Evolutionary conservation across 495 filamentous ascomycete genomes (phyloP).

Genomic region (Talaromyces thailandensis): DNA sequence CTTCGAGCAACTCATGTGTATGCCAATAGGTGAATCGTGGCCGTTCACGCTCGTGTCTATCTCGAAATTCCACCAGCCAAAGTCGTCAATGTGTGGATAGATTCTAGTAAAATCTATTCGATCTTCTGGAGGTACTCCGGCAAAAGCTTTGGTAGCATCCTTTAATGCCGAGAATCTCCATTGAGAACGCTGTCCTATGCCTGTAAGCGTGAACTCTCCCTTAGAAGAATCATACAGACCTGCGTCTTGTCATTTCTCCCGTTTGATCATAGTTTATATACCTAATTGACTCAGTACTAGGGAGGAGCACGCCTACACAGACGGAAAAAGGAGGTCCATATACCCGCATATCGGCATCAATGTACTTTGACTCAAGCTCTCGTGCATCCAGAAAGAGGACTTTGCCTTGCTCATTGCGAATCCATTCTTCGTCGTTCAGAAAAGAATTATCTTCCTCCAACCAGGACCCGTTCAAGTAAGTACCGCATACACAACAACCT

Average conservation of each 20-base stretch:
- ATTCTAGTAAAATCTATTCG: neutral
- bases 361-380: too few species aligned
- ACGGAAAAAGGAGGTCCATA: too few species aligned
- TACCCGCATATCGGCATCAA: too few species aligned
- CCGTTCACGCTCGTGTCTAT: neutral
- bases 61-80: neutral
- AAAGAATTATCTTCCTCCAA: too few species aligned
- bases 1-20: constrained; percentile 3
- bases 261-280: too few species aligned
- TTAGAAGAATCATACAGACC: neutral
- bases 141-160: neutral
- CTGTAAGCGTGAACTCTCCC: neutral
- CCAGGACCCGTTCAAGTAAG: too few species aligned
- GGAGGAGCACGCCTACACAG: too few species aligned
- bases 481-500: neutral
- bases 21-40: neutral
- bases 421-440: too few species aligned
- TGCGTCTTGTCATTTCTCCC: neutral
- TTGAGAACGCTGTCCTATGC: neutral
- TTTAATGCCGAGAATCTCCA: neutral
- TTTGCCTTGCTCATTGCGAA: too few species aligned
- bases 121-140: neutral
- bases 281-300: too few species aligned
- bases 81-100: neutral
- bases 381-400: too few species aligned